Evolutionary conservation across 495 filamentous ascomycete species (phyloP).

Genomic region (Talaromyces proteolyticus): DNA sequence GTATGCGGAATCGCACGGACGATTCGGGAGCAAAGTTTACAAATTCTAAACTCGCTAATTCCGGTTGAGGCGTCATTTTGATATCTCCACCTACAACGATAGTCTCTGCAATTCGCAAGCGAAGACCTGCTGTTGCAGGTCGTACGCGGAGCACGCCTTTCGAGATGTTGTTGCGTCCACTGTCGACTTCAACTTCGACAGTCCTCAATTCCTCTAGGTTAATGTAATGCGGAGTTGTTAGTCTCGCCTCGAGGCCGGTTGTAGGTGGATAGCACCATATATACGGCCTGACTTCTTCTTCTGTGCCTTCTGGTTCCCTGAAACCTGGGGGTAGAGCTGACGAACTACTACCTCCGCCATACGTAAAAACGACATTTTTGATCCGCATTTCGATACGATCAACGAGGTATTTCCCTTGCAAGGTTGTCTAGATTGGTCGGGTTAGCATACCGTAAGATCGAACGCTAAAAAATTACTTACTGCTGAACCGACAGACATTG

Average conservation of each 20-base stretch:
- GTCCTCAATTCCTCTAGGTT: slow-evolving; percentile 72
- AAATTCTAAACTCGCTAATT: slow-evolving; percentile 65
- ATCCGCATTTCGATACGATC: slow-evolving; percentile 64
- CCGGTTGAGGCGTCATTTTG: slow-evolving; percentile 47
- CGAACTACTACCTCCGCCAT: slow-evolving; percentile 24
- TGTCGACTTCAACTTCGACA: slow-evolving; percentile 65
- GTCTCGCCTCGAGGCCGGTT: slow-evolving; percentile 41
- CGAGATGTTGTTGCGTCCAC: slow-evolving; percentile 71
- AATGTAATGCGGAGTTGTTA: slow-evolving; percentile 42
- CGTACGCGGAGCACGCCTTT: slow-evolving; percentile 66
- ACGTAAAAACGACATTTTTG: slow-evolving; percentile 61
- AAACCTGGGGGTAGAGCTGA: slow-evolving; percentile 27
- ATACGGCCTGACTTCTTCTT: slow-evolving; percentile 29
- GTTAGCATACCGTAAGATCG: slow-evolving; percentile 19
- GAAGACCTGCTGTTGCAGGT: slow-evolving; percentile 79
- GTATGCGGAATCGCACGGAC: slow-evolving; percentile 57
- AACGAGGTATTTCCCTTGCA: slow-evolving; percentile 70
- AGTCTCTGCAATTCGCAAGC: slow-evolving; percentile 71
- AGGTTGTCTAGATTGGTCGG: slow-evolving; percentile 40
- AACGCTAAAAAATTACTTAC: slow-evolving; percentile 15
- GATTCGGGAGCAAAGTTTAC: slow-evolving; percentile 41
- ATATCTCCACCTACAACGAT: slow-evolving; percentile 51
- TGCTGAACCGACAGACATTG: slow-evolving; percentile 31
- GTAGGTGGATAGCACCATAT: slow-evolving; percentile 47
- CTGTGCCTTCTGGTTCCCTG: slow-evolving; percentile 34